Percentiles rank a stretch among this genome's conserved stretches.
Evolutionary conservation across 768 basidiomycete species (phyloP).

Genomic region (Rhizopogon vinicolor): DNA sequence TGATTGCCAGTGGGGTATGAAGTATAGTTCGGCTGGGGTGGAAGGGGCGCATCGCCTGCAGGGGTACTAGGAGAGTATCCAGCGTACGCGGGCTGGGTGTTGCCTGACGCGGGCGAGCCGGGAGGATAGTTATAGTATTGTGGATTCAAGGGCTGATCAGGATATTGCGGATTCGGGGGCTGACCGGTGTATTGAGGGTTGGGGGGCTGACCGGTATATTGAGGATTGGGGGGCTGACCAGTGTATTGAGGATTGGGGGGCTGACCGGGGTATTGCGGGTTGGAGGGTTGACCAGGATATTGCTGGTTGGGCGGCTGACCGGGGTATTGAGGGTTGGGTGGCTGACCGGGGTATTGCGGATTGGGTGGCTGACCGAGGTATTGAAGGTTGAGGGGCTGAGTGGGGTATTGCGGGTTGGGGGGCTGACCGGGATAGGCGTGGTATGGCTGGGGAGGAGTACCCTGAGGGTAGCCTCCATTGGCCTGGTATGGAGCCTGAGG

Average conservation of each 20-base stretch:
- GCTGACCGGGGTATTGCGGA: not conserved
- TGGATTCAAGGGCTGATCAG: not conserved
- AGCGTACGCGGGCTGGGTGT: slow-evolving; percentile 1
- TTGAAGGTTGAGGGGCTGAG: not conserved
- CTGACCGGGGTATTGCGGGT: slow-evolving; percentile 1
- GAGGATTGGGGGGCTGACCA: not conserved
- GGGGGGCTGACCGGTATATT: not conserved
- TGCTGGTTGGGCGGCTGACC: not conserved
- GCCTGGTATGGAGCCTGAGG: slow-evolving; percentile 1
- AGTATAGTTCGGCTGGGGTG: slow-evolving; percentile 15
- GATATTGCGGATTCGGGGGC: slow-evolving; percentile 1
- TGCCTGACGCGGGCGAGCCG: not conserved
- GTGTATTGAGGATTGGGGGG: not conserved
- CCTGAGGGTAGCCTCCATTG: slow-evolving; percentile 2
- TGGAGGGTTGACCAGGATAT: not conserved
- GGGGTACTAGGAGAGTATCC: slow-evolving; percentile 6
- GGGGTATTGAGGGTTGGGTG: not conserved
- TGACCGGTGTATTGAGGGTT: slow-evolving; percentile 5
- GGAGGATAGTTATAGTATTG: slow-evolving; percentile 6
- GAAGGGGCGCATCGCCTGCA: not conserved
- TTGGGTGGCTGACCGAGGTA: not conserved
- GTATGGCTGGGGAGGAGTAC: slow-evolving; percentile 4
- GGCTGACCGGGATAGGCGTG: slow-evolving; percentile 1
- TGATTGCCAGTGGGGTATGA: slow-evolving; percentile 12
- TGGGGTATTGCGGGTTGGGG: not conserved